Conservation (phyloP, 441 rosid species). For the Omphalea diandra region DNA sequence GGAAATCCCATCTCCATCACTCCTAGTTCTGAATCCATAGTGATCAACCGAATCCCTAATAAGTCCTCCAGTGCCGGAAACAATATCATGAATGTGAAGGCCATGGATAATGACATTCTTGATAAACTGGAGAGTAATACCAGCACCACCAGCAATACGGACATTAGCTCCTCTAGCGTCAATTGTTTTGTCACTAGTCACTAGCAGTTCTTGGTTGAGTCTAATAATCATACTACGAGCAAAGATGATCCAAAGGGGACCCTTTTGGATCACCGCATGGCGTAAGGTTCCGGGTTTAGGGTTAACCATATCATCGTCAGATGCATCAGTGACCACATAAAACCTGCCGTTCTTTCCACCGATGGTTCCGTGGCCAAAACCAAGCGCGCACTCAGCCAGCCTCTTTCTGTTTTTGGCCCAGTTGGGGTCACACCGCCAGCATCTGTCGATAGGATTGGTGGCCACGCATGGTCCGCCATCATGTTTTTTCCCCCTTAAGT, state of each 20-base stretch:
- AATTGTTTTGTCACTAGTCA: slow-evolving; percentile 80
- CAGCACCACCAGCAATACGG: slow-evolving; percentile 82
- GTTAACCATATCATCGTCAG: too few species aligned
- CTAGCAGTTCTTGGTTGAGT: slow-evolving; percentile 73
- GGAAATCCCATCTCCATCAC: slow-evolving; percentile 88
- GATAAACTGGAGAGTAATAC: slow-evolving; percentile 73
- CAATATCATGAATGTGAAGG: slow-evolving; percentile 73
- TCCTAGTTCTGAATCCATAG: slow-evolving; percentile 64
- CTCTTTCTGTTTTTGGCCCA: too few species aligned
- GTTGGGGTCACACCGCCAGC: too few species aligned
- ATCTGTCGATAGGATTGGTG: too few species aligned
- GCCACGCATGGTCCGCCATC: too few species aligned
- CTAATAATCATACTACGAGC: slow-evolving; percentile 71
- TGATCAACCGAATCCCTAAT: slow-evolving; percentile 70
- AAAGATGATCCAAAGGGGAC: slow-evolving; percentile 83
- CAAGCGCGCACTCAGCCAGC: too few species aligned
- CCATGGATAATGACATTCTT: slow-evolving; percentile 82
- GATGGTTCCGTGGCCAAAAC: too few species aligned
- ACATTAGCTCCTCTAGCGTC: slow-evolving; percentile 85
- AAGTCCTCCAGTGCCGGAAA: slow-evolving; percentile 68
- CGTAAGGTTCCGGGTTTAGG: too few species aligned
- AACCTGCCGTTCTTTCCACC: too few species aligned
- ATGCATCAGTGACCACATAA: too few species aligned
- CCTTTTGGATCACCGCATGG: too few species aligned
- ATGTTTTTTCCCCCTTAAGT: too few species aligned